These are phyloP conservation scores for Aureobasidium sp. DNA, from an alignment of 2,329 filamentous ascomycete genomes.

Conservation along the genomic window DNA sequence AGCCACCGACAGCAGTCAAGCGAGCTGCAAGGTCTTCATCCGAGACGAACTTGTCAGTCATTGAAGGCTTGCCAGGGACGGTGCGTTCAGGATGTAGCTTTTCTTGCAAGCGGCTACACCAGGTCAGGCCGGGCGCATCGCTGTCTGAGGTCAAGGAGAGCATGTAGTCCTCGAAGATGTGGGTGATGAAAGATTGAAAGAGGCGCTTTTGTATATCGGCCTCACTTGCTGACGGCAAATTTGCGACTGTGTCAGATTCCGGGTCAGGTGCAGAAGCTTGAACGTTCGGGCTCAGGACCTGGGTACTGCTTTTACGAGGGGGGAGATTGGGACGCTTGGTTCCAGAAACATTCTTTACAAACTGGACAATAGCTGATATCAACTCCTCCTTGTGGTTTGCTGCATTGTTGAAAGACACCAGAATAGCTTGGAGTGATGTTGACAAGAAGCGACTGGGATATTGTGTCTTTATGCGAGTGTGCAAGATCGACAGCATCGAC, in stretches of 20 bases:
- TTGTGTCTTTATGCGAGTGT: constrained; percentile 66
- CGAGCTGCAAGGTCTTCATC: constrained; percentile 52
- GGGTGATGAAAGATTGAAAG: constrained; percentile 69
- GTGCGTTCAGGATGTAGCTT: constrained; percentile 56
- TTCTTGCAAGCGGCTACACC: constrained; percentile 55
- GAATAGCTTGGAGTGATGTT: constrained; percentile 63
- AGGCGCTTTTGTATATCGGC: constrained; percentile 53
- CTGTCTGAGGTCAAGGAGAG: constrained; percentile 36
- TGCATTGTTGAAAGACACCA: constrained; percentile 54
- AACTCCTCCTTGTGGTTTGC: constrained; percentile 51
- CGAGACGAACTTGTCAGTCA: constrained; percentile 55
- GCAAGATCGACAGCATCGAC: constrained; percentile 62
- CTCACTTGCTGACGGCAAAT: constrained; percentile 43
- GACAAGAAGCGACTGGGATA: constrained; percentile 71
- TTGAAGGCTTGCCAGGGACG: constrained; percentile 52
- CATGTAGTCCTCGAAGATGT: constrained; percentile 65
- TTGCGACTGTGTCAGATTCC: constrained; percentile 38
- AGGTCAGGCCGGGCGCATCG: constrained; percentile 40
- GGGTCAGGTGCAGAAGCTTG: constrained; percentile 43
- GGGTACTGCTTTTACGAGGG: constrained; percentile 42
- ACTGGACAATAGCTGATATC: constrained; percentile 60
- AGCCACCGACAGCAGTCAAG: constrained; percentile 61
- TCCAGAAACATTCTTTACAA: constrained; percentile 60
- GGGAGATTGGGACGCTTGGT: constrained; percentile 58
- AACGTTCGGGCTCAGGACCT: background rate